Evolutionary conservation across 2,329 filamentous ascomycete genomes (phyloP), one percentile per base, ranked within the genome.

Genomic region (Intubia oerlemansii): DNA sequence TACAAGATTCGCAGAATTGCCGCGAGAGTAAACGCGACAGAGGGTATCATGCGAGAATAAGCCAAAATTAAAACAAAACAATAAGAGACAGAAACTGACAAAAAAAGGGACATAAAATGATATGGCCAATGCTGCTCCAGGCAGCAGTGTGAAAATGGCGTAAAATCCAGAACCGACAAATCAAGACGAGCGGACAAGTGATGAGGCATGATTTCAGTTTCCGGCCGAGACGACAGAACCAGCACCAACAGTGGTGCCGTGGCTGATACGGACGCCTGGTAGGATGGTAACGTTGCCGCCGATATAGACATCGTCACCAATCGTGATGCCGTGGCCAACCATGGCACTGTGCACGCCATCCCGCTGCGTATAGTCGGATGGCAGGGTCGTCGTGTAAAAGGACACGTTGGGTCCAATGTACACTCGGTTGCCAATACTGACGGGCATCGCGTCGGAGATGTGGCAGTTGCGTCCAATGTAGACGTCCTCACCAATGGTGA

Each of bases 151-250:
- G n/a, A n/a, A n/a, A n/a, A n/a, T n/a, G n/a, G n/a, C n/a, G n/a
- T n/a, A n/a, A n/a, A n/a, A n/a, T n/a, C n/a, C n/a, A n/a, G n/a
- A n/a, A n/a, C n/a, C n/a, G n/a, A n/a, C n/a, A n/a, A n/a, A n/a
- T n/a, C n/a, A n/a, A n/a, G n/a, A n/a, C n/a, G n/a, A n/a, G n/a
- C n/a, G n/a, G n/a, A n/a, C n/a, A n/a, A n/a, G n/a, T n/a, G n/a
- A n/a, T n/a, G n/a, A n/a, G n/a, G n/a, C n/a, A n/a, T n/a, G n/a
- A n/a, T n/a, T n/a, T n/a, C n/a, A n/a, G n/a, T n/a, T n/a, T n/a
- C n/a, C n/a, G n/a, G n/a, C n/a, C n/a, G n/a, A n/a, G n/a, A 92
- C 82, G 21, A 92, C 72, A 39, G 76, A 78, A 10, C 78, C 81
- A 6, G 84, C 81, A 8, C 79, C 82, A 35, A 92, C 64, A 1